These are phyloP conservation scores for Ganoderma boninense DNA, from an alignment of 1,284 basidiomycete genomes.

Conservation along the genomic window DNA sequence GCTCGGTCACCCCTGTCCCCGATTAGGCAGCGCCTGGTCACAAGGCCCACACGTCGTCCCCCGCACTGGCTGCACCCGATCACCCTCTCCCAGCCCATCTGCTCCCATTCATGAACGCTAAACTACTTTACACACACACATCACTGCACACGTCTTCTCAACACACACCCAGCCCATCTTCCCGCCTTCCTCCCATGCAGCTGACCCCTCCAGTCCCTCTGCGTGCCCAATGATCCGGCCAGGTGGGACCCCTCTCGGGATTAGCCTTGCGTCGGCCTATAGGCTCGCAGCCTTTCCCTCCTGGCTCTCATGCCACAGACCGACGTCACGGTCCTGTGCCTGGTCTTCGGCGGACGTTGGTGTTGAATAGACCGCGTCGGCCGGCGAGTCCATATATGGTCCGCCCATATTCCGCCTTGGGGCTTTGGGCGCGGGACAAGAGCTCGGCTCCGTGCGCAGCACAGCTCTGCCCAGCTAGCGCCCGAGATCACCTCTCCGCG, in stretches of 20 bases:
- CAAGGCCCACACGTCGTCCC: slow-evolving; percentile 27
- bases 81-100: slow-evolving; percentile 21
- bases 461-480: slow-evolving; percentile 16
- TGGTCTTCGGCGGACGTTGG: slow-evolving; percentile 3
- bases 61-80: slow-evolving; percentile 29
- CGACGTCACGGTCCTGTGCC: slow-evolving; percentile 18
- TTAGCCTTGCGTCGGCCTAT: slow-evolving; percentile 29
- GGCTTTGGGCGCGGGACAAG: slow-evolving; percentile 2
- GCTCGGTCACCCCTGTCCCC: slow-evolving; percentile 36
- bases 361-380: not conserved
- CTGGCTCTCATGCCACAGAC: slow-evolving; percentile 19
- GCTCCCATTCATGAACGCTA: slow-evolving; percentile 25
- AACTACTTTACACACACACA: slow-evolving; percentile 17
- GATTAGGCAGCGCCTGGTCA: slow-evolving; percentile 34
- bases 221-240: slow-evolving; percentile 24
- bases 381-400: slow-evolving; percentile 10
- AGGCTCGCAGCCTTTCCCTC: slow-evolving; percentile 12
- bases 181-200: slow-evolving; percentile 24
- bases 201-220: slow-evolving; percentile 19
- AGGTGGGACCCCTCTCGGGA: slow-evolving; percentile 8
- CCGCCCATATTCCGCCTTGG: slow-evolving; percentile 18
- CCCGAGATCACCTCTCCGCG: not conserved
- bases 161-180: slow-evolving; percentile 14
- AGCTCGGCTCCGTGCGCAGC: slow-evolving; percentile 20
- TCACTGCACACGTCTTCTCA: slow-evolving; percentile 12